A percentile compares a stretch with the other conserved stretches of the same genome.
Evolutionary conservation across 257 asterid species (phyloP).

Genomic region (Capsicum chinense): DNA sequence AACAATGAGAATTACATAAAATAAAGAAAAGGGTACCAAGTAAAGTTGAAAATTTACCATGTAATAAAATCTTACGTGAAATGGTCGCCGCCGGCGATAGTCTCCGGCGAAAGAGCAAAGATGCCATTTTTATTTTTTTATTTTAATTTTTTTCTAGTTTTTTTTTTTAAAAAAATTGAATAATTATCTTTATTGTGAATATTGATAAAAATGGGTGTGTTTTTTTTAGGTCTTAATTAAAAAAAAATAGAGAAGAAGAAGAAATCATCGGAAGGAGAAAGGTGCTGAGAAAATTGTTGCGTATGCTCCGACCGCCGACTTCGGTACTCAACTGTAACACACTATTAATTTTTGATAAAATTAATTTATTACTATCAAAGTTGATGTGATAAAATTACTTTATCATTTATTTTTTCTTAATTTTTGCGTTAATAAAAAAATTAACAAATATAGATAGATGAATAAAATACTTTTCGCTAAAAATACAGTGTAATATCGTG

Average conservation of each 20-base stretch:
- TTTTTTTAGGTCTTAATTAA: not conserved
- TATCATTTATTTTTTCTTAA: too few relatives aligned
- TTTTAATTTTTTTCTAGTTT: not conserved
- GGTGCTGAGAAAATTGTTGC: constrained; percentile 27
- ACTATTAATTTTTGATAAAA: not conserved
- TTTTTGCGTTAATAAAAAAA: too few relatives aligned
- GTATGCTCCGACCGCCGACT: constrained; percentile 19
- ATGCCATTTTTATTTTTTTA: constrained; percentile 46
- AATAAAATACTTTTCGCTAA: too few relatives aligned
- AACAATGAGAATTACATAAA: not conserved
- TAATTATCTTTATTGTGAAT: not conserved
- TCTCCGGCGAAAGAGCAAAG: constrained; percentile 58
- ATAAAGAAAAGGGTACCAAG: constrained; percentile 9
- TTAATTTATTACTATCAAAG: not conserved
- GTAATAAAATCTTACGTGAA: constrained; percentile 33
- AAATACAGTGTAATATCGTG: too few relatives aligned
- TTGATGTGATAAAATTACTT: too few relatives aligned
- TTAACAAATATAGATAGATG: too few relatives aligned
- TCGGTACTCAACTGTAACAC: not conserved
- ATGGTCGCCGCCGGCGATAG: constrained; percentile 27
- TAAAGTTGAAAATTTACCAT: constrained; percentile 40
- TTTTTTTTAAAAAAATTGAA: not conserved
- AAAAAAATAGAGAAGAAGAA: not conserved
- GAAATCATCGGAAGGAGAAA: constrained; percentile 27
- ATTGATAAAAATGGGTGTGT: not conserved